Percentiles rank a stretch among this genome's conserved stretches.
phyloP scores from a whole-genome alignment of 78 protist species.

The Emiliania huxleyi region DNA sequence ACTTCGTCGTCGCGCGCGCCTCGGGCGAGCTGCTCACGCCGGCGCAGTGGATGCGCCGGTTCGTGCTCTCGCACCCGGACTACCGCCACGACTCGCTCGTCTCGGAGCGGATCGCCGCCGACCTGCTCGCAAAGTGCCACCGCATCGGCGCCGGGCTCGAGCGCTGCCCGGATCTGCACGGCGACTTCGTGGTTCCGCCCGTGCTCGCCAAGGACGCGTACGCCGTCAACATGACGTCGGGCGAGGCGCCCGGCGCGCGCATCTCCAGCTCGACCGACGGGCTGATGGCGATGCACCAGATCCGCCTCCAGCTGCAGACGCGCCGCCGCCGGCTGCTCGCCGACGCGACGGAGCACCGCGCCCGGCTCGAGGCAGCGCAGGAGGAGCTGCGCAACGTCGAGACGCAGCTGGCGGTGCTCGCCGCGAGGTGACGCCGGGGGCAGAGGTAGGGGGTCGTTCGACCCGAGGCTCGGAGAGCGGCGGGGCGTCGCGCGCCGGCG shows the following conservation, averaged over 20 bases:
- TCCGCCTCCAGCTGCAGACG: background rate
- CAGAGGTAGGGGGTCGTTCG: too few relatives aligned
- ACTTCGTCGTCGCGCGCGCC: slow-evolving; percentile 38
- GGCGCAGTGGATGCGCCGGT: slow-evolving; percentile 70
- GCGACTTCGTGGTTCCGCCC: background rate
- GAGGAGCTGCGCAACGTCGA: background rate
- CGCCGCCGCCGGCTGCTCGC: background rate
- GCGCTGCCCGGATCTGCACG: background rate
- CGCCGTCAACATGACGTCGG: background rate
- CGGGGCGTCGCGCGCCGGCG: too few relatives aligned
- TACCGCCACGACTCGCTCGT: slow-evolving; percentile 78
- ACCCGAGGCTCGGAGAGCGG: too few relatives aligned
- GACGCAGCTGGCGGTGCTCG: background rate
- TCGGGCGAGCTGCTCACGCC: slow-evolving; percentile 64
- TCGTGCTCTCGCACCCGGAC: slow-evolving; percentile 71
- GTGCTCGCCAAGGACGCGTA: background rate
- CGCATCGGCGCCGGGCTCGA: background rate
- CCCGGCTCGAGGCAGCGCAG: background rate
- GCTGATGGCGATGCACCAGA: background rate
- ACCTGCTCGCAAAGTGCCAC: slow-evolving; percentile 52
- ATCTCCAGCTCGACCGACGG: background rate
- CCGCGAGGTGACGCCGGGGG: background rate
- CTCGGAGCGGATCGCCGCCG: slow-evolving; percentile 64
- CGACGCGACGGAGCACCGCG: background rate
- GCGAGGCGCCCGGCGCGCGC: background rate